Evolutionary conservation across 2,329 filamentous ascomycete species (phyloP), one percentile per base, ranked within the genome.

Genomic region (Penicillium italicum): DNA sequence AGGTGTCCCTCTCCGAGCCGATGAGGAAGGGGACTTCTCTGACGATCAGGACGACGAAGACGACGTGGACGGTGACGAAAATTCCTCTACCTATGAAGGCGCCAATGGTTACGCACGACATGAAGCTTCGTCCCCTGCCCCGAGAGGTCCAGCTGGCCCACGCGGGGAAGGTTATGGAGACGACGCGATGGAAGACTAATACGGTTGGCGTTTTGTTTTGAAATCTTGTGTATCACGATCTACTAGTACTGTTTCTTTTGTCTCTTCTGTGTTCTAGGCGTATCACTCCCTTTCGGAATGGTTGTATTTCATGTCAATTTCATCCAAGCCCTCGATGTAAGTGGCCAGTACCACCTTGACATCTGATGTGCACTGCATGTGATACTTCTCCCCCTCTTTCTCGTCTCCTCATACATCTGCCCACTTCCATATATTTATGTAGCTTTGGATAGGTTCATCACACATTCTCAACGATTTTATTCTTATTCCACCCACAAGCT

Each of bases 21-120:
- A 50, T 24, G 69, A 64, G 31, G 67, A 61, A 10, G 66, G 65
- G 12, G 69, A 72, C 36, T 71, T 65, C 9, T 70, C 70, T 4
- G 67, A 70, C 37, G 70, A 71, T 38, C 65, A 70, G n/a, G 70
- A 69, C 11, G 68, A 71, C n/a, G 69, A 65, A 11, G 70, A 71
- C 11, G 68, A 50, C 24, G 45, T 48, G 46, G 46, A 49, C 20
- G 48, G 58, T 5, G 69, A 72, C 36, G 70, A 73, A 22, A 70
- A 72, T 42, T 66, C 66, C 5, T 71, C 69, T 20, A 62, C 65
- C 12, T 67, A 67, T 42, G 70, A 69, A 20, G 69, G 67, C 5
- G 63, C 64, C 44, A 68, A 72, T 53, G 69, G 69, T 28, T 69
- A 72, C 58, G 67, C 60, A 50, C 69, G 64, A 37, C 71, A 69